phyloP scores from a whole-genome alignment of 2,329 filamentous ascomycete species.

The Alternaria sp. region DNA sequence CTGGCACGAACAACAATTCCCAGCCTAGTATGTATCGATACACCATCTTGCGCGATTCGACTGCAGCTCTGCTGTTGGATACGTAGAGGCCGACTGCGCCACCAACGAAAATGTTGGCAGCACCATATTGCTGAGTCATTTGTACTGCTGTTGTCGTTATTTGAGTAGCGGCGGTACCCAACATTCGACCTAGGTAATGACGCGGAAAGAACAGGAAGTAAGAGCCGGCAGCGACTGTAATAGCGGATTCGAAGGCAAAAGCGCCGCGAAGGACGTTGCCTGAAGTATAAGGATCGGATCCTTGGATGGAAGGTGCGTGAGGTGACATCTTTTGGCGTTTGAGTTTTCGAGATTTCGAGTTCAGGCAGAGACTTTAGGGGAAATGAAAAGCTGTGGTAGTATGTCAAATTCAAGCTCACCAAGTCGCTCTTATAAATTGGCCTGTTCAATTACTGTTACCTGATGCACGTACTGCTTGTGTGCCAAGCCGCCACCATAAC shows the following conservation, averaged over 20 bases:
- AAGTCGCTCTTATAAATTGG: neutral
- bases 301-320: neutral
- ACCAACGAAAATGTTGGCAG: neutral
- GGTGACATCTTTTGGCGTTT: neutral
- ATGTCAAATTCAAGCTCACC: neutral
- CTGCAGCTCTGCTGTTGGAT: neutral
- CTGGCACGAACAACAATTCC: neutral
- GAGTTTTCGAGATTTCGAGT: neutral
- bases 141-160: neutral
- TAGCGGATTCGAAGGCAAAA: neutral
- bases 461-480: neutral
- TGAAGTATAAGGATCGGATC: neutral
- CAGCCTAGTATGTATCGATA: neutral
- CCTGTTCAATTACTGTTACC: neutral
- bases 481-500: neutral
- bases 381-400: neutral
- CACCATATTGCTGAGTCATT: neutral
- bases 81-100: neutral
- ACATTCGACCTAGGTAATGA: neutral
- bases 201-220: neutral
- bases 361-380: fast-evolving
- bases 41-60: neutral
- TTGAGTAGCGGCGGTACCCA: neutral
- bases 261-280: neutral
- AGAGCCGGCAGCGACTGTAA: neutral